Evolutionary conservation across 2,329 filamentous ascomycete species (phyloP), one percentile per base, ranked within the genome.

Genomic region (Penicillium expansum): DNA sequence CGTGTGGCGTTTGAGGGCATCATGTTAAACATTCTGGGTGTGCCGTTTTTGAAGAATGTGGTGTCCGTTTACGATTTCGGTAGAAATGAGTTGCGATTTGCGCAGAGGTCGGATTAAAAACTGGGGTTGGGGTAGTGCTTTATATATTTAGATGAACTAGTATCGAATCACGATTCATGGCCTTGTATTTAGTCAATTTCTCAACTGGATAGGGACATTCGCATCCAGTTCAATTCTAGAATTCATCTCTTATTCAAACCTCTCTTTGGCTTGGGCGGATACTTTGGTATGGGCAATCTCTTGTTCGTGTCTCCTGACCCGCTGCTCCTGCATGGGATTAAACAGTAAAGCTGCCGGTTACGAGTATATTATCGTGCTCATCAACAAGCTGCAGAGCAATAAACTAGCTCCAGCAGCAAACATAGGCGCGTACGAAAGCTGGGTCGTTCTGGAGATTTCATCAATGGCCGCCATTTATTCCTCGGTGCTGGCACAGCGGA

Each of bases 61-160:
- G 67, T 83, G 5, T 70, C 75, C 10, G 79, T 82, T 1, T 82
- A 79, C 67, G 80, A 82, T 69, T 72, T 82, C 56, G 79, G 78
- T 11, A 75, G 71, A 20, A 69, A 69, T 43, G 69, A 77, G 67
- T 76, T 82, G 76, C 67, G 75, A n/a, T 81, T 82, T 63, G 75
- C 79, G 14, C 57, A 56, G 48, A 22, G 48, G 14, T 32, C 57
- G 18, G 47, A 32, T 37, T 37, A n/a, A 37, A 37, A n/a, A 9
- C 33, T n/a, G 33, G 7, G 33, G 33, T n/a, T 37, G 14, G 16
- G 33, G 33, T n/a, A 37, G 16, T 37, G 33, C 33, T 37, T 37
- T 37, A n/a, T 37, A 37, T 10, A n/a, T 37, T 37, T 37, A 37
- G 33, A 37, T 37, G 16, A n/a, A 37, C 33, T 16, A n/a, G 33